Evolutionary conservation across 495 filamentous ascomycete genomes (phyloP).

Genomic region (Podospora pseudopauciseta): DNA sequence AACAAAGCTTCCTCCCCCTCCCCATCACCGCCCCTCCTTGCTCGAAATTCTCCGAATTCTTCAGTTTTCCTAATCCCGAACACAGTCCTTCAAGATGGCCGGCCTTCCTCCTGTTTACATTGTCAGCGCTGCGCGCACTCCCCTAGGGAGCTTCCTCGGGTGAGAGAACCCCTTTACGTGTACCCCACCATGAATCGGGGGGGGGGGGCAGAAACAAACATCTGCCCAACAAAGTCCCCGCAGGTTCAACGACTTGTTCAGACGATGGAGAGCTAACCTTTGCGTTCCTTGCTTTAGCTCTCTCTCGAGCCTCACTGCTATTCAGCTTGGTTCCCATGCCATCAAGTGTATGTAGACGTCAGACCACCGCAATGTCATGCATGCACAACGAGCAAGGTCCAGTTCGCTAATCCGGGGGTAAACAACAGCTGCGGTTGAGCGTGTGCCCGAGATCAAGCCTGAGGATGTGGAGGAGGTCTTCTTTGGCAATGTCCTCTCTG

Average conservation of each 20-base stretch:
- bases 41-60: background rate
- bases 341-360: slow-evolving; percentile 68
- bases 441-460: slow-evolving; percentile 78
- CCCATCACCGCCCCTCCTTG: background rate
- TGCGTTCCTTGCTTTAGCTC: slow-evolving; percentile 49
- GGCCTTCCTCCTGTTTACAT: slow-evolving; percentile 84
- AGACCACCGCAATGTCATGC: background rate
- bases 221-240: slow-evolving; percentile 11
- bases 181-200: background rate
- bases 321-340: slow-evolving; percentile 82
- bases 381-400: slow-evolving; percentile 15
- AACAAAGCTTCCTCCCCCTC: slow-evolving; percentile 5
- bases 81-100: slow-evolving; percentile 26
- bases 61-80: background rate
- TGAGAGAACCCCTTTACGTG: slow-evolving; percentile 34
- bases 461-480: slow-evolving; percentile 93
- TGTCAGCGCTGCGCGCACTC: slow-evolving; percentile 85
- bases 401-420: slow-evolving; percentile 19
- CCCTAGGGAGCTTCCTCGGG: slow-evolving; percentile 91
- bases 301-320: slow-evolving; percentile 78
- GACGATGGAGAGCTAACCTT: slow-evolving; percentile 22
- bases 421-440: slow-evolving; percentile 70
- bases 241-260: background rate
- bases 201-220: slow-evolving; percentile 5
- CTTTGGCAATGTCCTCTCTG: slow-evolving; percentile 96